A percentile compares a stretch with the other conserved stretches of the same genome.
Evolutionary conservation across 2,329 filamentous ascomycete genomes (phyloP).

Genomic region (Colletotrichum tofieldiae): DNA sequence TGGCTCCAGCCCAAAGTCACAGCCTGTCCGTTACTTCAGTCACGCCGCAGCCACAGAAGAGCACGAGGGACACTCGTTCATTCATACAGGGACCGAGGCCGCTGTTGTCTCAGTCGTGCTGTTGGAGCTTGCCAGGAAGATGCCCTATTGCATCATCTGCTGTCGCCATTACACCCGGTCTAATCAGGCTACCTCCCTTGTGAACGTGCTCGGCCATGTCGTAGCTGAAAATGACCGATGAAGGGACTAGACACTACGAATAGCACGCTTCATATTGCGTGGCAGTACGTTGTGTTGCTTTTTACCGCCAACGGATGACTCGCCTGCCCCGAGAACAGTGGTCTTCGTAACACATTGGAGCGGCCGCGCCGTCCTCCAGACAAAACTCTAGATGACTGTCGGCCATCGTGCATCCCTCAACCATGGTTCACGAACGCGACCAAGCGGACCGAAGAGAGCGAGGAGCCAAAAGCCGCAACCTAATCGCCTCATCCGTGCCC

Average conservation of each 20-base stretch:
- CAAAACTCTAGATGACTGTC: not conserved
- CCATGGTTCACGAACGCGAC: constrained; percentile 7
- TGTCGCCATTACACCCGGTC: not conserved
- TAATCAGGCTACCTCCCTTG: not conserved
- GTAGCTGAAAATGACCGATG: not conserved
- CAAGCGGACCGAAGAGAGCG: constrained; percentile 13
- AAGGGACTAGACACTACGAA: constrained; percentile 4
- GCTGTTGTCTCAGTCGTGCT: constrained; percentile 9
- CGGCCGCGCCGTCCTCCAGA: constrained; percentile 1
- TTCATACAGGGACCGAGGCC: constrained; percentile 18
- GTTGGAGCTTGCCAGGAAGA: not conserved
- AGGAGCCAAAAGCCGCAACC: constrained; percentile 7
- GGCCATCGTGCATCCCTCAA: not conserved
- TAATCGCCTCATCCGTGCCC: constrained; percentile 20
- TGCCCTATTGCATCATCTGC: constrained; percentile 5
- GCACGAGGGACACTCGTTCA: not conserved
- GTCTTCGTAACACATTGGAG: not conserved
- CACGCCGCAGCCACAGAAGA: constrained; percentile 11
- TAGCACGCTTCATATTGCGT: too few species aligned
- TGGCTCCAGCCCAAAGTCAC: not conserved
- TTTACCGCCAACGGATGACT: not conserved
- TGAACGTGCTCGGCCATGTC: constrained; percentile 1
- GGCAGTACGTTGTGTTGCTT: not conserved
- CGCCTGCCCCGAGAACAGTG: not conserved
- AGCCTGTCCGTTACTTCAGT: not conserved